Evolutionary conservation across 495 filamentous ascomycete genomes (phyloP), one percentile per base, ranked within the genome.

Genomic region (Penicillium manginii): DNA sequence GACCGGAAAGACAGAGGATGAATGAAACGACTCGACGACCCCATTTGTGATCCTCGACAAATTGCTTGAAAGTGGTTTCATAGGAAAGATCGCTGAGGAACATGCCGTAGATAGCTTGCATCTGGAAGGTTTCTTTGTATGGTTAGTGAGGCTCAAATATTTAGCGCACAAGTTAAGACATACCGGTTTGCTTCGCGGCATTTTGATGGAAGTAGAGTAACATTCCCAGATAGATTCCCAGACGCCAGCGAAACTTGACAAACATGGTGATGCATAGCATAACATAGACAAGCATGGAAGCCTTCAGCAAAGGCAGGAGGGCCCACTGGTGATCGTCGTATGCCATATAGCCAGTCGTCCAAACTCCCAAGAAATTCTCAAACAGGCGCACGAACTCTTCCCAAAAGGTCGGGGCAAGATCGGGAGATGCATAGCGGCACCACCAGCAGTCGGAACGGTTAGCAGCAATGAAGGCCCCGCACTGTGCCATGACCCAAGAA

Each of bases 311-410:
- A 2, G 83, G 86, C n/a, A 85, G 67, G 35, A 89, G 61, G 4
- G 86, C 86, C 86, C 86, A 89, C 62, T 87, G 85, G 48, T 88
- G 84, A 26, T 80, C 81, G 60, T 88, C 86, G 60, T 87, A 89
- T 17, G 74, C 70, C 68, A 85, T 86, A 55, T 73, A 79, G 4
- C 78, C 79, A n/a, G 69, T 78, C 10, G 83, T 82, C 86, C 86
- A 89, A 1, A 80, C 83, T 19, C 71, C 74, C 15, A 84, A 69
- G 51, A 84, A 75, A 58, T 79, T 82, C 51, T 74, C 63, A 49
- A 82, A 73, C 47, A 87, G 65, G n/a, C 75, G 76, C 32, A 69
- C 46, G 14, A 74, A 52, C 48, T 75, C 77, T 35, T 68, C 55
- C 53, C 60, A 71, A 40, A 77, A 69, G 2, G 73, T 69, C 10